phyloP scores from a whole-genome alignment of 1,284 basidiomycete species.

The Cerrena zonata region DNA sequence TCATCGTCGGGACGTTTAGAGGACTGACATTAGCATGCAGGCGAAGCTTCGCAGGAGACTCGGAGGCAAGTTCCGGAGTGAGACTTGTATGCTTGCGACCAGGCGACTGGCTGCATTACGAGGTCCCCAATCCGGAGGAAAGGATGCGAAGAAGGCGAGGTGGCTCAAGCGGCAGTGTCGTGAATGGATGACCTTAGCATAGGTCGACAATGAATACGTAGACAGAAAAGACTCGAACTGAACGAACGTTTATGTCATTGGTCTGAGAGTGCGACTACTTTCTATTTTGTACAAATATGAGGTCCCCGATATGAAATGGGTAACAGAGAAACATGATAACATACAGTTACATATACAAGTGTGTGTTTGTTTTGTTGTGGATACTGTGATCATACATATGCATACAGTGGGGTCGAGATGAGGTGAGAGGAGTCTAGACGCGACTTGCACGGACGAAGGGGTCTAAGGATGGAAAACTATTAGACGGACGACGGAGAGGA shows the following conservation, averaged over 20 bases:
- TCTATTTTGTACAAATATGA: too few species aligned
- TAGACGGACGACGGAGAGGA: background rate
- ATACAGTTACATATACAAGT: background rate
- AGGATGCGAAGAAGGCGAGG: constrained; percentile 24
- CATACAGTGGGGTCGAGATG: too few species aligned
- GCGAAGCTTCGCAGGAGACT: constrained; percentile 38
- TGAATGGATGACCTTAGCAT: constrained; percentile 19
- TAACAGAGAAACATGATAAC: too few species aligned
- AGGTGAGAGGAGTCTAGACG: background rate
- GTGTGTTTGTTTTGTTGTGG: too few species aligned
- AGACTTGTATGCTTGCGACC: constrained; percentile 48
- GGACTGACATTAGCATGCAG: constrained; percentile 22
- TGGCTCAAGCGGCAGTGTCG: constrained; percentile 30
- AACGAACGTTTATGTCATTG: too few species aligned
- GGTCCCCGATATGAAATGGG: too few species aligned
- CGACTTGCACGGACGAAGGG: background rate
- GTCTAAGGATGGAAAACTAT: too few species aligned
- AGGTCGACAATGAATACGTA: background rate
- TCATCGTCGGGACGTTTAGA: too few species aligned
- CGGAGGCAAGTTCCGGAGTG: constrained; percentile 42
- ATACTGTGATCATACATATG: too few species aligned
- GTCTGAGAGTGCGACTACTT: too few species aligned
- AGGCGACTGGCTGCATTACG: constrained; percentile 37
- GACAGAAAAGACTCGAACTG: too few species aligned
- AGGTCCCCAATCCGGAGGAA: constrained; percentile 15